A percentile compares a stretch with the other conserved stretches of the same genome.
Evolutionary conservation across 1,139 yeast genomes (phyloP).

Genomic region (Barnettozyma hawaiiensis): DNA sequence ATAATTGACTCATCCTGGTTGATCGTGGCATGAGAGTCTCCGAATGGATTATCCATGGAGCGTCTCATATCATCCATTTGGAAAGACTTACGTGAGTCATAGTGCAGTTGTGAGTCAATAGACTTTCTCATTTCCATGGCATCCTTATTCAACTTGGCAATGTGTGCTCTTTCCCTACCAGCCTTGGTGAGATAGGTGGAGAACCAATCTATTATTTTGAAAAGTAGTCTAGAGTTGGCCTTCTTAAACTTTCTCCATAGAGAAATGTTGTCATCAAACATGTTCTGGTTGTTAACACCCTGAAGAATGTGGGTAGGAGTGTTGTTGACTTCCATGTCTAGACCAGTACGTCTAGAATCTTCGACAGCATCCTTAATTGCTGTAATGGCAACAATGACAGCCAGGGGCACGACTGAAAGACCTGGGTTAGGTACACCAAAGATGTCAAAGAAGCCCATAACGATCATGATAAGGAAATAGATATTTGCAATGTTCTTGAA

Average conservation of each 20-base stretch:
- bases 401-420: conserved; percentile 87
- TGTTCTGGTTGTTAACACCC: conserved; percentile 71
- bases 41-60: conserved; percentile 12
- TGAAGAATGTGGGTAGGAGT: conserved; percentile 70
- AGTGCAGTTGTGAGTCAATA: conserved; percentile 32
- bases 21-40: conserved; percentile 9
- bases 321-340: conserved; percentile 83
- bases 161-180: conserved; percentile 27
- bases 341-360: conserved; percentile 76
- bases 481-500: conserved; percentile 86
- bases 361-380: conserved; percentile 92
- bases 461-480: conserved; percentile 75
- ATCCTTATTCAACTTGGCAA: conserved; percentile 13
- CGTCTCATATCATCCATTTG: conserved; percentile 16
- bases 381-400: conserved; percentile 83
- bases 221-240: conserved; percentile 16
- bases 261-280: conserved; percentile 46
- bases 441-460: conserved; percentile 80
- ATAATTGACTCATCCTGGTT: conserved; percentile 30
- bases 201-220: conserved; percentile 16
- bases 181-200: conserved; percentile 13
- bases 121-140: conserved; percentile 31
- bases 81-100: conserved; percentile 14
- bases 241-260: conserved; percentile 30
- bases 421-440: conserved; percentile 95